Conservation (phyloP, 352 stramenopile species). For the Pythium insidiosum region DNA sequence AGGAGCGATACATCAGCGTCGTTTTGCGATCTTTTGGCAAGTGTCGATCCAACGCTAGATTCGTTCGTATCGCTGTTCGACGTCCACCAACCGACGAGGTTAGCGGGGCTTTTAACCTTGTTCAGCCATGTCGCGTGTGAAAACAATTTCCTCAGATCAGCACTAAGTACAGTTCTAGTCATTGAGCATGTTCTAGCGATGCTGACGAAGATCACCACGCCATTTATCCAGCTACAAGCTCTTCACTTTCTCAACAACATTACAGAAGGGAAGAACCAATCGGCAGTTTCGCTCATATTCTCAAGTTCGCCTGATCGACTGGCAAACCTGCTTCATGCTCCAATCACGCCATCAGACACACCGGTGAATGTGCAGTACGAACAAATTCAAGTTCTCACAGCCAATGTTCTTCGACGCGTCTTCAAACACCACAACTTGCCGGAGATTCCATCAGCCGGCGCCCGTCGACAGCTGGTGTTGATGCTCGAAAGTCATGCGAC, state of each 20-base stretch:
- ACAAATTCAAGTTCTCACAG: conserved; percentile 24
- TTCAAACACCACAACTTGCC: conserved; percentile 45
- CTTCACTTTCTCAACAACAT: conserved; percentile 40
- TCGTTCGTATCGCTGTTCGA: conserved; percentile 32
- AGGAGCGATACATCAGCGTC: conserved; percentile 4
- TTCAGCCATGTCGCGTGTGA: conserved; percentile 31
- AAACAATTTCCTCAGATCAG: conserved; percentile 16
- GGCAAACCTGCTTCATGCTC: conserved; percentile 42
- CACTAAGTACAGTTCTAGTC: conserved; percentile 21
- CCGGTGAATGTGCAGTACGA: too few relatives aligned
- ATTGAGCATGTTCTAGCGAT: conserved; percentile 27
- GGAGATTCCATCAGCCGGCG: conserved; percentile 26
- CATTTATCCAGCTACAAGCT: conserved; percentile 30
- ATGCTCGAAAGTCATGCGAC: too few relatives aligned
- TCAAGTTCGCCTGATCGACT: conserved; percentile 37
- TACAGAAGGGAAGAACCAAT: conserved; percentile 37
- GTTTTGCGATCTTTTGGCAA: conserved; percentile 33
- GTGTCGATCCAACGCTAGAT: conserved; percentile 12
- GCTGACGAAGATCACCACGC: conserved; percentile 26
- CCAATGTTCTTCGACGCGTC: conserved; percentile 34
- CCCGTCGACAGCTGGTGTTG: conserved; percentile 37
- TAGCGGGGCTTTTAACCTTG: conserved; percentile 34
- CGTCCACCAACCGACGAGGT: conserved; percentile 21
- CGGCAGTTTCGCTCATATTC: conserved; percentile 34
- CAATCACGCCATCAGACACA: conserved; percentile 5